phyloP scores from a whole-genome alignment of 495 filamentous ascomycete species.

The Penicillium angulare region DNA sequence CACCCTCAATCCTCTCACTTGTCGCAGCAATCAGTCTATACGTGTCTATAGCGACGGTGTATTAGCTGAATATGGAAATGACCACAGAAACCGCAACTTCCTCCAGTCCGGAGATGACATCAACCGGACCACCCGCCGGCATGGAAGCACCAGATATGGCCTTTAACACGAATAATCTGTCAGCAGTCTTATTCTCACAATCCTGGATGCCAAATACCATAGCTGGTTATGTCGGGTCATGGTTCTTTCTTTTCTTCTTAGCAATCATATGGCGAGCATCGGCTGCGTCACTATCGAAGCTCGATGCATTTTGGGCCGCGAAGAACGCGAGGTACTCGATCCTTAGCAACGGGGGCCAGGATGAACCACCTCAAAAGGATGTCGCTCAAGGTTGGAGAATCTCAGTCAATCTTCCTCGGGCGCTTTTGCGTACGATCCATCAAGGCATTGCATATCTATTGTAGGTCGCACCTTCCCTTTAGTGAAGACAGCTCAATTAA shows the following conservation, averaged over 20 bases:
- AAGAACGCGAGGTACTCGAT: conserved; percentile 74
- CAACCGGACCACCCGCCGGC: not conserved
- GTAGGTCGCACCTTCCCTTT: conserved; percentile 49
- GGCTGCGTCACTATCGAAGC: conserved; percentile 59
- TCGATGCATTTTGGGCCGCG: conserved; percentile 59
- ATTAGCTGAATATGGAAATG: not conserved
- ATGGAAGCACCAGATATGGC: not conserved
- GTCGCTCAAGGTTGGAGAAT: conserved; percentile 78
- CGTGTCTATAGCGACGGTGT: too few species aligned
- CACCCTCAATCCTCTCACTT: too few species aligned
- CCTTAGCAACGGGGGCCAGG: conserved; percentile 62
- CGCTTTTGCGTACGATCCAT: conserved; percentile 55
- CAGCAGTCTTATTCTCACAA: conserved; percentile 70
- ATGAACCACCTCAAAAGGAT: conserved; percentile 51
- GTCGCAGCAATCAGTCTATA: too few species aligned
- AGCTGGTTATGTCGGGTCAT: conserved; percentile 76
- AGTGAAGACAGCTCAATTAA: not conserved
- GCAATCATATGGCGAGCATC: conserved; percentile 65
- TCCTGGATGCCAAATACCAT: conserved; percentile 67
- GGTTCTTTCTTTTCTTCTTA: conserved; percentile 80
- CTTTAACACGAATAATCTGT: conserved; percentile 44
- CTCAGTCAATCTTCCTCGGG: conserved; percentile 73
- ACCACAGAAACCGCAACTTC: not conserved
- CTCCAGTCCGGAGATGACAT: not conserved
- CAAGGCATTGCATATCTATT: conserved; percentile 79